phyloP scores from a whole-genome alignment of 306 rosid genomes.

The Cucurbita moschata region DNA sequence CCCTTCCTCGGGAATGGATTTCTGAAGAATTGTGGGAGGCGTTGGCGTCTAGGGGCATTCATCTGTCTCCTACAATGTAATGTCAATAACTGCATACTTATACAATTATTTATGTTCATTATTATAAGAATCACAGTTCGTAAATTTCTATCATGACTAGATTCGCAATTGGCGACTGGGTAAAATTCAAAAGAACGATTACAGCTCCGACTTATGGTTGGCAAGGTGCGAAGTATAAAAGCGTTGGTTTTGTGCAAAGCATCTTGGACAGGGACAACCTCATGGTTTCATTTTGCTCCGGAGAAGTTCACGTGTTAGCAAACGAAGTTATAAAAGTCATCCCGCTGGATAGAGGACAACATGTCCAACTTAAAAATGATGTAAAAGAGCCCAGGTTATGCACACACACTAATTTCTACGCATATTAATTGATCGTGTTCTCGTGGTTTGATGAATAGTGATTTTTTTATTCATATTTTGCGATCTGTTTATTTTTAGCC shows the following conservation, averaged over 20 bases:
- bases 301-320: slow-evolving; percentile 70
- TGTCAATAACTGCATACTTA: slow-evolving; percentile 1
- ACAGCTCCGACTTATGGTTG: slow-evolving; percentile 73
- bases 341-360: slow-evolving; percentile 95
- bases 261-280: slow-evolving; percentile 65
- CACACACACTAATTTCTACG: slow-evolving; percentile 1
- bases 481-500: background rate
- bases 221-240: slow-evolving; percentile 68
- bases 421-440: background rate
- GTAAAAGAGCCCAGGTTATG: slow-evolving; percentile 81
- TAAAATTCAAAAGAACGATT: slow-evolving; percentile 70
- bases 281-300: slow-evolving; percentile 82
- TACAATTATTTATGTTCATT: background rate
- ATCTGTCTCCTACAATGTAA: slow-evolving; percentile 68
- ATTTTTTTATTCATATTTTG: background rate
- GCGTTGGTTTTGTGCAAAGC: slow-evolving; percentile 94
- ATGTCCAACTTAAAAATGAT: slow-evolving; percentile 75
- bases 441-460: background rate
- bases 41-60: slow-evolving; percentile 54
- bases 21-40: slow-evolving; percentile 96
- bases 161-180: slow-evolving; percentile 90
- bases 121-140: slow-evolving; percentile 7
- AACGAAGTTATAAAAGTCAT: slow-evolving; percentile 80
- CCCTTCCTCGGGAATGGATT: slow-evolving; percentile 89
- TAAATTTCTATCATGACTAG: slow-evolving; percentile 22